These are phyloP conservation scores for Phlyctochytrium planicorne DNA, from an alignment of 192 early-diverging fungal genomes.

Conservation along the genomic window DNA sequence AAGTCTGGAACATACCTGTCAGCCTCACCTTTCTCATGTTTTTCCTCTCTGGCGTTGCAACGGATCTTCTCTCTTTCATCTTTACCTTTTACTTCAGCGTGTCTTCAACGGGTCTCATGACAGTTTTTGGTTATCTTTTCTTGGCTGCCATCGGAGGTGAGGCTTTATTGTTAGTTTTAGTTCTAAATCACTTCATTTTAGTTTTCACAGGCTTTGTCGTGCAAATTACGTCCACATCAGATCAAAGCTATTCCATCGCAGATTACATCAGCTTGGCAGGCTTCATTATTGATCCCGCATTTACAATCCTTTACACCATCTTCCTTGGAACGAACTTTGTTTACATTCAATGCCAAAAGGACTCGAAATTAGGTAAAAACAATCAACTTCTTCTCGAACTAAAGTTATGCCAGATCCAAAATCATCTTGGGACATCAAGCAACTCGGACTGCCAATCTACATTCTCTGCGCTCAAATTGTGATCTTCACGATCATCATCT, in stretches of 20 bases:
- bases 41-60: background rate
- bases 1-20: background rate
- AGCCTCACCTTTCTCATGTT: background rate
- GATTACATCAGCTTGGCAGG: background rate
- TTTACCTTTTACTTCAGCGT: background rate
- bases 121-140: background rate
- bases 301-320: background rate
- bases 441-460: background rate
- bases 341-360: background rate
- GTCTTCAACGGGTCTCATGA: constrained; percentile 3
- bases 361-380: background rate
- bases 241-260: background rate
- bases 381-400: background rate
- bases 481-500: background rate
- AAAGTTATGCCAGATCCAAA: no score
- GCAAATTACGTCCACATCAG: background rate
- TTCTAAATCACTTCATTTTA: background rate
- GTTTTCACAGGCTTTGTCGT: background rate
- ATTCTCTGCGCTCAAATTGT: background rate
- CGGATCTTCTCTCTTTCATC: background rate
- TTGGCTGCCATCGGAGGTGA: background rate
- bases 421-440: no score
- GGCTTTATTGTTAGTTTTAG: background rate
- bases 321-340: constrained; percentile 2
- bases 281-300: background rate